phyloP scores from a whole-genome alignment of 208 protist species.

The Trypanosoma boissoni region DNA sequence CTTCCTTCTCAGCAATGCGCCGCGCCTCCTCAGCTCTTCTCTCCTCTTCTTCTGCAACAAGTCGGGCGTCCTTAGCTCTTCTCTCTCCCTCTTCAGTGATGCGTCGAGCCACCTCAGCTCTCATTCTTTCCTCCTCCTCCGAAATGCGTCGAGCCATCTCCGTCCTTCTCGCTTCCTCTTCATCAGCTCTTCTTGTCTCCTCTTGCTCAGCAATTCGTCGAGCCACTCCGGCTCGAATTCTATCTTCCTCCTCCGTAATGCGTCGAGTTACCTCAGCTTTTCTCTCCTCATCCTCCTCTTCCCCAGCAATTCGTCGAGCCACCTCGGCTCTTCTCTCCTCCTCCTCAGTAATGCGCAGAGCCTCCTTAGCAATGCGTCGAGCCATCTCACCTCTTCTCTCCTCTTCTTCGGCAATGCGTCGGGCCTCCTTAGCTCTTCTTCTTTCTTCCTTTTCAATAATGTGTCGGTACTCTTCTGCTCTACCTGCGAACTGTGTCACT shows the following conservation, averaged over 20 bases:
- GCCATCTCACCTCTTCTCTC: no score
- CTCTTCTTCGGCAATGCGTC: neutral
- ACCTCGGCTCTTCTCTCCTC: no score
- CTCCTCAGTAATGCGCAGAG: neutral
- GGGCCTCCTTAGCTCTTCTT: neutral
- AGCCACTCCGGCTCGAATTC: no score
- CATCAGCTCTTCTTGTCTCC: no score
- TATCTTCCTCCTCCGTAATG: neutral
- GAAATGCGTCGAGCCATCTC: neutral
- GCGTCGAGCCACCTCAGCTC: neutral
- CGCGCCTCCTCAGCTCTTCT: no score
- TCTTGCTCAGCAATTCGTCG: no score
- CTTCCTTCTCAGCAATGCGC: conserved; percentile 7
- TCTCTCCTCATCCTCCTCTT: neutral
- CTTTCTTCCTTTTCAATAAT: neutral
- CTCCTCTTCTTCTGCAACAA: conserved; percentile 4
- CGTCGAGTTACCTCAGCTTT: neutral
- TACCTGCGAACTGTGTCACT: no score
- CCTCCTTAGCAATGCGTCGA: no score
- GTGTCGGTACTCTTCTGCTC: no score
- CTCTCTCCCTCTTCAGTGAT: neutral
- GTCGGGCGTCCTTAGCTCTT: neutral
- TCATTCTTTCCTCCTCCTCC: neutral
- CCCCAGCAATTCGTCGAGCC: no score
- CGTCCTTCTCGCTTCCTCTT: neutral